Conservation (phyloP, 2,329 filamentous ascomycete species). For the Neospermospora avenae region DNA sequence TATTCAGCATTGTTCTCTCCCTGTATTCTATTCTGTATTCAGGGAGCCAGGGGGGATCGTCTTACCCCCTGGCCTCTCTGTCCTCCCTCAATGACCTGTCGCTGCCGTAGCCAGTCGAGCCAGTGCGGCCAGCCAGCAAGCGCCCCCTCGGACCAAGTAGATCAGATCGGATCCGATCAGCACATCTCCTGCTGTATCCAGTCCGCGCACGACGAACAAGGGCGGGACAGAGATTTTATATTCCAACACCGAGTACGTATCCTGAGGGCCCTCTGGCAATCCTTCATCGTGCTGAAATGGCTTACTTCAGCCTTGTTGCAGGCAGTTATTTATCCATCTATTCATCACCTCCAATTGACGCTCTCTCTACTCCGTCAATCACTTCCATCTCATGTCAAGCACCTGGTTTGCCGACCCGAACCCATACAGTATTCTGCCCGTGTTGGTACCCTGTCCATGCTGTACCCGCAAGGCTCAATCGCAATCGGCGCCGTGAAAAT, state of each 20-base stretch:
- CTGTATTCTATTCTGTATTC: no score
- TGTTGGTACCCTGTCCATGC: not conserved
- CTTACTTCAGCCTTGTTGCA: not conserved
- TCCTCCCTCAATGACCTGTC: not conserved
- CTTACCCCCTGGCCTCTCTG: not conserved
- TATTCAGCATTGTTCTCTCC: slow-evolving; percentile 8
- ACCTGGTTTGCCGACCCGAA: not conserved
- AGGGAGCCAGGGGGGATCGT: not conserved
- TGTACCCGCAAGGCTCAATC: slow-evolving; percentile 1
- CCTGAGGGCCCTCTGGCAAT: not conserved
- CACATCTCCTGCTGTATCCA: not conserved
- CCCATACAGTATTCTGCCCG: not conserved
- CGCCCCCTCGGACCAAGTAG: not conserved
- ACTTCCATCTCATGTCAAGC: not conserved
- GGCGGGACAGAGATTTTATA: not conserved
- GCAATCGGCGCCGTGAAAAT: not conserved
- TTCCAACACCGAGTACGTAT: no score
- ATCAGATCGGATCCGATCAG: slow-evolving; percentile 2
- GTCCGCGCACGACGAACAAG: not conserved
- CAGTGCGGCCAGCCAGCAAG: not conserved
- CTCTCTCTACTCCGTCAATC: not conserved
- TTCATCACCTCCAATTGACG: not conserved
- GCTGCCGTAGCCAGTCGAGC: not conserved
- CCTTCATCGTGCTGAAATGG: not conserved
- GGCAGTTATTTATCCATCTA: not conserved